A percentile compares a stretch with the other conserved stretches of the same genome.
These are phyloP conservation scores for Collybia nuda DNA, from an alignment of 768 basidiomycete species.

Conservation along the genomic window DNA sequence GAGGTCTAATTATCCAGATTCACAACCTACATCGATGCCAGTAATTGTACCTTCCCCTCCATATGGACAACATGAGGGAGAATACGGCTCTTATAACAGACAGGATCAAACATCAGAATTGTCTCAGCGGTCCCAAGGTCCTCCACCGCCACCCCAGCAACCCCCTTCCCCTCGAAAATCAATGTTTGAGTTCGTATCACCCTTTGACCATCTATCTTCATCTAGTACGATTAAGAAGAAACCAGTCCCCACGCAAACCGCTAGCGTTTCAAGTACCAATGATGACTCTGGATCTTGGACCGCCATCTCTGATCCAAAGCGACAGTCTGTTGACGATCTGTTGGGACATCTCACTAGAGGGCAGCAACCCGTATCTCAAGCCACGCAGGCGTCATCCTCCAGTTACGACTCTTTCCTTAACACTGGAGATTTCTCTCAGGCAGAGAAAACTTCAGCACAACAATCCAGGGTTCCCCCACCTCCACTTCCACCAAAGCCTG, in stretches of 20 bases:
- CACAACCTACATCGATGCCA: slow-evolving; percentile 37
- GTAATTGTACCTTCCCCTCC: slow-evolving; percentile 48
- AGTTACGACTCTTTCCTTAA: slow-evolving; percentile 47
- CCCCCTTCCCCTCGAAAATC: slow-evolving; percentile 75
- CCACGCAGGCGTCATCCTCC: slow-evolving; percentile 31
- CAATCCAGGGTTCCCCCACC: slow-evolving; percentile 54
- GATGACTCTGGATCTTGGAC: slow-evolving; percentile 64
- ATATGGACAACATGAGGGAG: slow-evolving; percentile 41
- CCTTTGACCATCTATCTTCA: slow-evolving; percentile 75
- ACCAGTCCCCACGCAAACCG: slow-evolving; percentile 51
- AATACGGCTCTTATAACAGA: slow-evolving; percentile 44
- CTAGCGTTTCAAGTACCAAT: slow-evolving; percentile 41
- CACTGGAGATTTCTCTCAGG: slow-evolving; percentile 44
- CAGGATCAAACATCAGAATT: slow-evolving; percentile 41
- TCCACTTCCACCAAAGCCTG: slow-evolving; percentile 63
- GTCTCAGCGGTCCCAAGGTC: slow-evolving; percentile 33
- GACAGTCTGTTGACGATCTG: slow-evolving; percentile 82
- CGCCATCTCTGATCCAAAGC: slow-evolving; percentile 59
- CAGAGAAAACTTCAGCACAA: slow-evolving; percentile 25
- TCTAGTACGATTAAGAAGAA: slow-evolving; percentile 62
- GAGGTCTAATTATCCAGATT: slow-evolving; percentile 51
- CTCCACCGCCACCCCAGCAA: slow-evolving; percentile 33
- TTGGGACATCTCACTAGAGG: slow-evolving; percentile 69
- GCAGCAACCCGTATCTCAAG: slow-evolving; percentile 32
- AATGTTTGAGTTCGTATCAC: slow-evolving; percentile 83